Base-by-base conservation (phyloP, 2,329 filamentous ascomycete species). In the Claviceps africana region DNA sequence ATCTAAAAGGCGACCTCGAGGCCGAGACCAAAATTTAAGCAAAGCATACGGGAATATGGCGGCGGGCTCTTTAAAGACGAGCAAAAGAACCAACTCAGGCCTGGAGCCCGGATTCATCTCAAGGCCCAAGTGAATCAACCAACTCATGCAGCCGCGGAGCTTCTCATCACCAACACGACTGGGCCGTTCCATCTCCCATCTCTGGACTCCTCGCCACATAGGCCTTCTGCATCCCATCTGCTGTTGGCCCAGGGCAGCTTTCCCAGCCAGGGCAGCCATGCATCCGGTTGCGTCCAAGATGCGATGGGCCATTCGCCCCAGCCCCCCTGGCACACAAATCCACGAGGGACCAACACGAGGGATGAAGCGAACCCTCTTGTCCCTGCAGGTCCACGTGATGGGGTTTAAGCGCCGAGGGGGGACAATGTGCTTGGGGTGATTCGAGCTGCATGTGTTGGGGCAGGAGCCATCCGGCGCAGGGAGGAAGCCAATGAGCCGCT, bases 241-340 rank as follows among this genome's bases (percentile, higher is more conserved):
- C 40, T 33, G 55, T 54, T 51, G 49, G 54, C 44, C 40, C 40
- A 49, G 42, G 1, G 19, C 15, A 22, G 11, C 35, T 47, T 47
- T 22, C 42, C 3, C 46, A 40, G 30, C 45, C 22, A 45, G 43
- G 45, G 25, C 28, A 51, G 28, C 28, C n/a, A 35, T 51, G 50
- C 47, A 47, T 51, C 19, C 25, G 35, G 15, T 37, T 37, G 35
- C 35, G 35, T 5, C 35, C 15, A 37, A n/a, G 33, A 35, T 35
- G 11, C 33, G 15, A 35, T 13, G 33, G 33, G 13, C 33, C 11
- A 35, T 3, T 35, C 1, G 33, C 33, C 33, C 3, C 5, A 3
- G 4, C 1, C 10, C 33, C 33, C 3, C 5, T 11, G 4, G 11
- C 10, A 35, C 10, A 35, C 11, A 35, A 15, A 5, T 37, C 35